Evolutionary conservation across 768 basidiomycete species (phyloP).

Genomic region (Mycena galericulata): DNA sequence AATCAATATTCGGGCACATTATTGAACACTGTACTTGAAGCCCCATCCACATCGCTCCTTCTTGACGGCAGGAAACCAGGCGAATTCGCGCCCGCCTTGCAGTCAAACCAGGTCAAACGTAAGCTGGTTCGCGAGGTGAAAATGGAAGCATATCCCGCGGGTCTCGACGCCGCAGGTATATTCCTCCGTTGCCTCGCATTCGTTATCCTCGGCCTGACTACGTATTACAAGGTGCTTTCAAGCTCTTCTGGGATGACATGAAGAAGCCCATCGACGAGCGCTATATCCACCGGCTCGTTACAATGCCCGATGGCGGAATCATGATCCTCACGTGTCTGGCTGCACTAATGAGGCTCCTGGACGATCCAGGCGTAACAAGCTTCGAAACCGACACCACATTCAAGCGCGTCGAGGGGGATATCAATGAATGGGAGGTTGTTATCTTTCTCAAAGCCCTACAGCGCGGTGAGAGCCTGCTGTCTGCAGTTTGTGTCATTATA

Average conservation of each 20-base stretch:
- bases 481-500: too few relatives aligned
- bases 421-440: slow-evolving; percentile 15
- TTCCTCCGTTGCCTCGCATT: not conserved
- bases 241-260: slow-evolving; percentile 39
- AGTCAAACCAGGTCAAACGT: slow-evolving; percentile 2
- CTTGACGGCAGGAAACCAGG: slow-evolving; percentile 5
- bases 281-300: slow-evolving; percentile 35
- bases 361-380: slow-evolving; percentile 3
- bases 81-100: slow-evolving; percentile 23
- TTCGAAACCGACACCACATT: slow-evolving; percentile 29
- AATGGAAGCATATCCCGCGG: not conserved
- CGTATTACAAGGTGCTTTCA: not conserved
- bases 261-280: slow-evolving; percentile 41
- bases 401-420: slow-evolving; percentile 3
- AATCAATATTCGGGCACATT: not conserved
- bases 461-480: slow-evolving; percentile 10
- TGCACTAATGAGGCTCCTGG: slow-evolving; percentile 30
- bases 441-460: slow-evolving; percentile 5
- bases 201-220: too few relatives aligned
- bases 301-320: slow-evolving; percentile 19
- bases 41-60: not conserved
- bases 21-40: slow-evolving; percentile 9
- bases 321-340: slow-evolving; percentile 40
- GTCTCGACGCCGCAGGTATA: slow-evolving; percentile 9
- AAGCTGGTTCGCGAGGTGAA: slow-evolving; percentile 22